These are phyloP conservation scores for Immersiella caudata DNA, from an alignment of 495 filamentous ascomycete genomes.

Conservation along the genomic window DNA sequence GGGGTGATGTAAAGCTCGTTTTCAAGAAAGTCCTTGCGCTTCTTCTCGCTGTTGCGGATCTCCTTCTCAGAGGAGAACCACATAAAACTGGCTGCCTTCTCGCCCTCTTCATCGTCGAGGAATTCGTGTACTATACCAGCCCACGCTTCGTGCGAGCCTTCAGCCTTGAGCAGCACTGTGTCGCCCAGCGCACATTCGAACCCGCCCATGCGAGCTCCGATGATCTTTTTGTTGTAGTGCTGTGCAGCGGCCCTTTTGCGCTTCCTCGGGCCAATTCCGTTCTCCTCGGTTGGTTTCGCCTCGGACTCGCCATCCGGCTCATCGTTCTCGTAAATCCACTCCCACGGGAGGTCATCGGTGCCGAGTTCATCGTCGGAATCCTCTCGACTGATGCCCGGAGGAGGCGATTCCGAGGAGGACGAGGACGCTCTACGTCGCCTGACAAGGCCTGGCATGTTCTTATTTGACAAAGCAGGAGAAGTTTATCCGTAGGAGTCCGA, in stretches of 20 bases:
- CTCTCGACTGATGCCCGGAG: conserved; percentile 65
- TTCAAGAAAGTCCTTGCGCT: conserved; percentile 76
- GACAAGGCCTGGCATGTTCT: conserved; percentile 25
- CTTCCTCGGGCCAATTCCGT: conserved; percentile 33
- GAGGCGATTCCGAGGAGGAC: conserved; percentile 5
- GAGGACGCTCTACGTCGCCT: background rate
- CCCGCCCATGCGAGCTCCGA: conserved; percentile 82
- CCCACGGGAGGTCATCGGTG: conserved; percentile 83
- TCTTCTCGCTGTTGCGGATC: conserved; percentile 80
- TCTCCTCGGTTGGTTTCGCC: conserved; percentile 25
- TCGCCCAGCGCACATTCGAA: conserved; percentile 85
- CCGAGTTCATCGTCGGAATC: conserved; percentile 94
- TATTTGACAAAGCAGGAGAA: background rate
- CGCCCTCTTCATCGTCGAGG: conserved; percentile 65
- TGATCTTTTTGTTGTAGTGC: conserved; percentile 50
- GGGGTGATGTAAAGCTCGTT: conserved; percentile 93
- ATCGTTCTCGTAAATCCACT: conserved; percentile 75
- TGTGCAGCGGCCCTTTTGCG: conserved; percentile 37
- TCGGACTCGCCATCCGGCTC: conserved; percentile 22
- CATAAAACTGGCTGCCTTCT: conserved; percentile 69
- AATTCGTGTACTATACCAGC: conserved; percentile 86
- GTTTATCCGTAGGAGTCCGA: background rate
- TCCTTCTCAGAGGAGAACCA: conserved; percentile 95
- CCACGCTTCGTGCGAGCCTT: conserved; percentile 79
- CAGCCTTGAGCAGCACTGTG: conserved; percentile 81